Conservation (phyloP, 2,329 filamentous ascomycete species). For the Didymella keratinophila region DNA sequence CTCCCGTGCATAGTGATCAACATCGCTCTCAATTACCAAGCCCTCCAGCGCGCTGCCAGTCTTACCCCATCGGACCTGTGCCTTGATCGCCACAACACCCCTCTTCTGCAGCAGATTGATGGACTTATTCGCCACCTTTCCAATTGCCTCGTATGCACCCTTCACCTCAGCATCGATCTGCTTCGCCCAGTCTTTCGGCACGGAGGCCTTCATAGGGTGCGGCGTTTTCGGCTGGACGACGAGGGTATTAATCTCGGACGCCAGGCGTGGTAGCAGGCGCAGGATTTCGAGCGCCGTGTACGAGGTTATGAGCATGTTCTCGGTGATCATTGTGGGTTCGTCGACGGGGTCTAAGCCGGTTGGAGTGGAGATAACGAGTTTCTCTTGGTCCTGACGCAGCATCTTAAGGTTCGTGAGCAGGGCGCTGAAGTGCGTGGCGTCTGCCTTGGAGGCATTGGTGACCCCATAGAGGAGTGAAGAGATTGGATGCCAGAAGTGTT, state of each 20-base stretch:
- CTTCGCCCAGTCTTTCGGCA: constrained; percentile 28
- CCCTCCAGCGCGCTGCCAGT: constrained; percentile 34
- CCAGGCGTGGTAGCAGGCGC: constrained; percentile 24
- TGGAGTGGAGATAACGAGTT: constrained; percentile 13
- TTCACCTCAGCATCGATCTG: constrained; percentile 23
- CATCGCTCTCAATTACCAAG: constrained; percentile 34
- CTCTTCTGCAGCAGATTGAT: constrained; percentile 31
- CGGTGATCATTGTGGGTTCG: constrained; percentile 32
- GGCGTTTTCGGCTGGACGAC: constrained; percentile 27
- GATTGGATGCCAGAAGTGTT: constrained; percentile 14
- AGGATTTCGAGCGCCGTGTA: constrained; percentile 38
- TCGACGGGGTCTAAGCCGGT: constrained; percentile 22
- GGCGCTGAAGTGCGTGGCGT: constrained; percentile 4
- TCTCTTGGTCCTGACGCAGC: constrained; percentile 25
- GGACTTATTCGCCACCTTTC: constrained; percentile 25
- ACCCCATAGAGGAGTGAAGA: constrained; percentile 7
- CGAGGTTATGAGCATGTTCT: constrained; percentile 33
- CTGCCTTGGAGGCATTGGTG: constrained; percentile 5
- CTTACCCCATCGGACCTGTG: constrained; percentile 32
- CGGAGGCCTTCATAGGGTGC: constrained; percentile 25
- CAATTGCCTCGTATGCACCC: constrained; percentile 26
- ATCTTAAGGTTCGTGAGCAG: constrained; percentile 12
- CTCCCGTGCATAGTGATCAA: constrained; percentile 37
- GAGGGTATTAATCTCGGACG: constrained; percentile 27
- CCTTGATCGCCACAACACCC: constrained; percentile 33